A percentile compares a stretch with the other conserved stretches of the same genome.
Evolutionary conservation across 352 stramenopile species (phyloP).

Genomic region (Pythium dissotocum): DNA sequence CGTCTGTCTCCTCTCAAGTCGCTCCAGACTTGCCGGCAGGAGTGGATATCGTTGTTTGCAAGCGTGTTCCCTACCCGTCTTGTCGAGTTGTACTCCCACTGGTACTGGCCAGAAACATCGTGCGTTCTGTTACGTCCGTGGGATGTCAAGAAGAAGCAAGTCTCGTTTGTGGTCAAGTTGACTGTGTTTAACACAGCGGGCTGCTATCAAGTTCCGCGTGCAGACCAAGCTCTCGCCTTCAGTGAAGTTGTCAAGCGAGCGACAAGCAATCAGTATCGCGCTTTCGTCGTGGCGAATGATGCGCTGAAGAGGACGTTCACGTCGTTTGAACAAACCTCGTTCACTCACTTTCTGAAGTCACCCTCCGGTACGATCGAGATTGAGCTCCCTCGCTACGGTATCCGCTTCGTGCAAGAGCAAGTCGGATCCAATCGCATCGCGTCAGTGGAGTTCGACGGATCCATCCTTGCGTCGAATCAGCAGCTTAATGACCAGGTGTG

Average conservation of each 20-base stretch:
- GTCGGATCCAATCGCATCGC: conserved; percentile 7
- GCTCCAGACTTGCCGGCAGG: conserved; percentile 9
- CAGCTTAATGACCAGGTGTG: conserved; percentile 44
- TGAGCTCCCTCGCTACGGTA: conserved; percentile 43
- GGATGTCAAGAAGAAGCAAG: conserved; percentile 8
- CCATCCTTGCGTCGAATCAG: conserved; percentile 35
- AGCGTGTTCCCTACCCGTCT: conserved; percentile 33
- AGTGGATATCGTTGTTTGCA: conserved; percentile 32
- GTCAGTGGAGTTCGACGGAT: conserved; percentile 44
- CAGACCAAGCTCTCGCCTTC: conserved; percentile 4
- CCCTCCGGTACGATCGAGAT: conserved; percentile 30
- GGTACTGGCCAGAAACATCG: conserved; percentile 45
- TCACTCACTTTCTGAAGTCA: conserved; percentile 37
- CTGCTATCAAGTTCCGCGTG: conserved; percentile 15
- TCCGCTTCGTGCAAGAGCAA: conserved; percentile 38
- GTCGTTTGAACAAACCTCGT: conserved; percentile 48
- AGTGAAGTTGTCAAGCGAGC: neutral
- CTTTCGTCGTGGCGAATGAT: conserved; percentile 18
- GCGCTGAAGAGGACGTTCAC: neutral
- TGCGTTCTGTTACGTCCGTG: conserved; percentile 45
- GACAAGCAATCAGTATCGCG: neutral
- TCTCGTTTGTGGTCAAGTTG: conserved; percentile 34
- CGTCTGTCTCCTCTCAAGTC: neutral
- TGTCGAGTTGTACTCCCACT: conserved; percentile 44
- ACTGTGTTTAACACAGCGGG: conserved; percentile 9